Evolutionary conservation across 441 rosid genomes (phyloP).

Genomic region (Codiaeum variegatum): DNA sequence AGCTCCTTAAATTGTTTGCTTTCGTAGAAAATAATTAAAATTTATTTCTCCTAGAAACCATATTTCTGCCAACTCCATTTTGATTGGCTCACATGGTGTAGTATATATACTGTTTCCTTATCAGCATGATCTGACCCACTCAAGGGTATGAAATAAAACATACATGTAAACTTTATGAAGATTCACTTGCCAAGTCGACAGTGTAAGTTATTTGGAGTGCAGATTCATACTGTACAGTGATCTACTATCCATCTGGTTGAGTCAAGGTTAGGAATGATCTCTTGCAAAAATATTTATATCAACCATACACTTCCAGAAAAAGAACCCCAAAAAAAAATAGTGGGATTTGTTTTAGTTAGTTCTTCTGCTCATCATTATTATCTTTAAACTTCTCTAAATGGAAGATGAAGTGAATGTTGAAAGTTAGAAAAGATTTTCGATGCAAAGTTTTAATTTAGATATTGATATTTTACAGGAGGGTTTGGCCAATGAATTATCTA

Average conservation of each 20-base stretch:
- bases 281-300: not conserved
- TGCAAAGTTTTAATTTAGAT: not conserved
- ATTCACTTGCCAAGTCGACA: not conserved
- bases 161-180: not conserved
- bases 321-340: not conserved
- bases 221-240: not conserved
- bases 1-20: not conserved
- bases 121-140: not conserved
- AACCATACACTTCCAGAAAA: not conserved
- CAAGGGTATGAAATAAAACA: not conserved
- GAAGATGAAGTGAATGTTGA: not conserved
- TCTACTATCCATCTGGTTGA: not conserved
- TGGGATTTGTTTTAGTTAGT: not conserved
- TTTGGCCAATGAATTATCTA: constrained; percentile 25
- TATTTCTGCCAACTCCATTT: not conserved
- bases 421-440: not conserved
- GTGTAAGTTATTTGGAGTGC: not conserved
- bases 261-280: not conserved
- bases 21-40: not conserved
- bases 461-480: constrained; percentile 32
- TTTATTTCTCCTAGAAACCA: not conserved
- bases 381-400: not conserved
- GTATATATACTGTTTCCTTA: not conserved
- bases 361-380: not conserved
- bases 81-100: not conserved